Percentiles rank a stretch among this genome's conserved stretches.
Conservation (phyloP, 352 stramenopile species). For the Phytophthora litchii region DNA sequence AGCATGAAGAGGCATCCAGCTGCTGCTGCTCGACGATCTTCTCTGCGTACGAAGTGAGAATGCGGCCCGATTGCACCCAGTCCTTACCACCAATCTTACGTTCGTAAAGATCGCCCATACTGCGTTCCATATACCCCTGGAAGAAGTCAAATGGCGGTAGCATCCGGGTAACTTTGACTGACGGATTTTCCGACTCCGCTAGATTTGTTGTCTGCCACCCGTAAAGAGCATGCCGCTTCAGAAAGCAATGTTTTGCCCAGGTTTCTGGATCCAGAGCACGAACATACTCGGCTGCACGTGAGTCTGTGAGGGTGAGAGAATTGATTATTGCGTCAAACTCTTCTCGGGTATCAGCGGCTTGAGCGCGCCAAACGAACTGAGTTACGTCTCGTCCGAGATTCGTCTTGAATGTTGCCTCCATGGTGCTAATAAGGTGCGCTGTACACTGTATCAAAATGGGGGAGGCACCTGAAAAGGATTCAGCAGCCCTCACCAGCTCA, state of each 20-base stretch:
- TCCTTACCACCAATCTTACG: conserved; percentile 44
- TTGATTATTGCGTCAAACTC: conserved; percentile 38
- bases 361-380: conserved; percentile 35
- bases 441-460: conserved; percentile 53
- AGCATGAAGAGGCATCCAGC: conserved; percentile 39
- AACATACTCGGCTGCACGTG: conserved; percentile 29
- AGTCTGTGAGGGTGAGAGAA: conserved; percentile 20
- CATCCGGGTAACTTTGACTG: conserved; percentile 23
- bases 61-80: conserved; percentile 26
- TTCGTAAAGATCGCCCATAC: conserved; percentile 45
- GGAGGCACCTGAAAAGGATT: conserved; percentile 31
- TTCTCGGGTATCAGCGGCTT: conserved; percentile 35
- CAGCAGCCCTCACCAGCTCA: conserved; percentile 33
- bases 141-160: conserved; percentile 52
- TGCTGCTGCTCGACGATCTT: conserved; percentile 38
- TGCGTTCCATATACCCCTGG: conserved; percentile 54
- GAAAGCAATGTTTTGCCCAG: conserved; percentile 51
- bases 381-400: conserved; percentile 22
- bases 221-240: conserved; percentile 42
- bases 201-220: conserved; percentile 44
- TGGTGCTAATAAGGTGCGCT: conserved; percentile 30
- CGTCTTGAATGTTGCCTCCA: conserved; percentile 42
- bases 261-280: conserved; percentile 31
- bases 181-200: conserved; percentile 24
- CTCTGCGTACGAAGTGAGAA: conserved; percentile 44